phyloP scores from a whole-genome alignment of 2,329 filamentous ascomycete species.

The Aureobasidium subglaciale region DNA sequence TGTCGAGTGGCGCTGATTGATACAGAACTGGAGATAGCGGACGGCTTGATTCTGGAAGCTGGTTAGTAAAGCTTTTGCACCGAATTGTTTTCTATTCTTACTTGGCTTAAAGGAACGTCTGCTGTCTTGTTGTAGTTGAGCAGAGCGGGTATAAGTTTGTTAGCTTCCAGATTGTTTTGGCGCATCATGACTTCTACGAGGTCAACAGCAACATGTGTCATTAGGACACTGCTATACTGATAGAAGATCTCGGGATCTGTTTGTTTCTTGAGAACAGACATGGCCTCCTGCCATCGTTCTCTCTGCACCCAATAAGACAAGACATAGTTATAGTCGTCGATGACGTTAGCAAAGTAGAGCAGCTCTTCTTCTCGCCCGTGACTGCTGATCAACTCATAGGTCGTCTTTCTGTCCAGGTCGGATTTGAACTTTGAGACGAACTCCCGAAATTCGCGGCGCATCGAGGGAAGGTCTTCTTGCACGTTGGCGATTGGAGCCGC shows the following conservation, averaged over 20 bases:
- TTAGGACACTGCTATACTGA: conserved; percentile 92
- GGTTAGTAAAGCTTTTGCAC: neutral
- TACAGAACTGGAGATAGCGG: conserved; percentile 86
- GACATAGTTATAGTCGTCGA: conserved; percentile 91
- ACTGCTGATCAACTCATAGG: conserved; percentile 91
- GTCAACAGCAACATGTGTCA: conserved; percentile 78
- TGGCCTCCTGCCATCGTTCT: conserved; percentile 81
- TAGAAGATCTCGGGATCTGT: conserved; percentile 91
- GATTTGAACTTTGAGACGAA: conserved; percentile 79
- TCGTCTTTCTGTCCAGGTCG: conserved; percentile 84
- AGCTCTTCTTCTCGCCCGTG: conserved; percentile 92
- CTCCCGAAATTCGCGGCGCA: conserved; percentile 76
- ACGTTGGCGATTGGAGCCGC: conserved; percentile 58
- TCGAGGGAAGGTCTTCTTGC: conserved; percentile 60
- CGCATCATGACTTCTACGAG: conserved; percentile 94
- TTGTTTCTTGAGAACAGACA: conserved; percentile 86
- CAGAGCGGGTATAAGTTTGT: conserved; percentile 84
- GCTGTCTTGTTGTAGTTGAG: conserved; percentile 82
- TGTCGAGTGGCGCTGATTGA: conserved; percentile 74
- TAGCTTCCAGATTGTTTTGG: conserved; percentile 74
- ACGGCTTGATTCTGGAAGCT: conserved; percentile 71
- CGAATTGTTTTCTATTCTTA: neutral
- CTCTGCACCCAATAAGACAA: conserved; percentile 95
- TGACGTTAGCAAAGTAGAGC: conserved; percentile 78
- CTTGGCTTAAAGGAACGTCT: conserved; percentile 51